These are phyloP conservation scores for Saxophila tyrrhenica DNA, from an alignment of 495 filamentous ascomycete species.

Conservation along the genomic window DNA sequence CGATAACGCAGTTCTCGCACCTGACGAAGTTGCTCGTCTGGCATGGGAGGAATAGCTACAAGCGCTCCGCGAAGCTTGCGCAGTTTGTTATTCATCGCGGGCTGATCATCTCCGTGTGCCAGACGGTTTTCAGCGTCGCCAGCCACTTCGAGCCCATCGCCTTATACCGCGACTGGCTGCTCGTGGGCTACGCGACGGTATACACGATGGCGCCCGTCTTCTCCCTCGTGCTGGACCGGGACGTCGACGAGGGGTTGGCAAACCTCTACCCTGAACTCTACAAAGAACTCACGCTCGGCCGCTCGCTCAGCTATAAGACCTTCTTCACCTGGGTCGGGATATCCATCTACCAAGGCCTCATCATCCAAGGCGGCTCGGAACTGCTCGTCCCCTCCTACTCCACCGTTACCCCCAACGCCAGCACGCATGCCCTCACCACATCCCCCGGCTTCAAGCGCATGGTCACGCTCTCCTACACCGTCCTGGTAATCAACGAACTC, in stretches of 20 bases:
- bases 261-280: conserved; percentile 97
- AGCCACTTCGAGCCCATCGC: conserved; percentile 84
- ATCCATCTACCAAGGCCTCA: conserved; percentile 84
- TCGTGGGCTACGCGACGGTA: conserved; percentile 92
- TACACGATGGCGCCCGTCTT: conserved; percentile 95
- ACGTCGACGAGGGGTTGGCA: conserved; percentile 85
- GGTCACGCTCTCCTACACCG: conserved; percentile 85
- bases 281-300: conserved; percentile 80
- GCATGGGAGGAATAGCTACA: conserved; percentile 96
- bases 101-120: conserved; percentile 85
- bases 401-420: conserved; percentile 34
- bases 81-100: conserved; percentile 99
- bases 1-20: conserved; percentile 86
- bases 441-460: conserved; percentile 39
- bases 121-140: conserved; percentile 95
- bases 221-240: conserved; percentile 87
- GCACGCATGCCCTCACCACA: not conserved
- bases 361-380: conserved; percentile 89
- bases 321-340: conserved; percentile 98
- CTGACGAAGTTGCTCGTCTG: conserved; percentile 95
- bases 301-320: conserved; percentile 75
- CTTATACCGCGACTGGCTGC: conserved; percentile 89
- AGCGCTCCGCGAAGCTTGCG: conserved; percentile 85
- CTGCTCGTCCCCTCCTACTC: conserved; percentile 54
- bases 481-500: conserved; percentile 86